These are phyloP conservation scores for Phlyctochytrium arcticum DNA, from an alignment of 192 early-diverging fungal genomes.

Conservation along the genomic window DNA sequence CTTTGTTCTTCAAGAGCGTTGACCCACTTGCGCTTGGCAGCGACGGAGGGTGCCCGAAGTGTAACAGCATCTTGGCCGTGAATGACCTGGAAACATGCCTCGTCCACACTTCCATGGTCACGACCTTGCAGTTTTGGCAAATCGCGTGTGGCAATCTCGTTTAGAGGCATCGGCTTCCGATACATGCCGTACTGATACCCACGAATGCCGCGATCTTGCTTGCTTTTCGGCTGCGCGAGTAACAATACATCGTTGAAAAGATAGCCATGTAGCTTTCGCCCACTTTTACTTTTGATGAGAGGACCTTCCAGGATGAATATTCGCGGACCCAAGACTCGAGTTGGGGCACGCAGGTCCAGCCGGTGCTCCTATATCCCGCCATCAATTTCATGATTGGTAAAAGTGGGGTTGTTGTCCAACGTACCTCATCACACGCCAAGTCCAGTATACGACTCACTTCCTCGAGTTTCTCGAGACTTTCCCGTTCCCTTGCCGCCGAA, in stretches of 20 bases:
- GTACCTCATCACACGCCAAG: conserved; percentile 29
- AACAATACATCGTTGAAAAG: conserved; percentile 56
- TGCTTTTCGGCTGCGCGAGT: conserved; percentile 43
- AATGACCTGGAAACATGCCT: conserved; percentile 59
- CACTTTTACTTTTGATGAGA: conserved; percentile 72
- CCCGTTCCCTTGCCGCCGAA: conserved; percentile 38
- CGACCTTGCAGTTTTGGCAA: conserved; percentile 22
- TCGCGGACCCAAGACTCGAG: conserved; percentile 52
- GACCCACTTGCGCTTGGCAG: conserved; percentile 62
- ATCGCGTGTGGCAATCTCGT: conserved; percentile 35
- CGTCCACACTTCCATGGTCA: conserved; percentile 36
- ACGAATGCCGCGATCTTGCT: conserved; percentile 17
- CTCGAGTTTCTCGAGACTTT: conserved; percentile 49
- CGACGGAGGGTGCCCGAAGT: conserved; percentile 43
- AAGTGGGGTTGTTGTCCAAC: neutral
- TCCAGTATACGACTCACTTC: conserved; percentile 55
- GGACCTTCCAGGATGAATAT: conserved; percentile 67
- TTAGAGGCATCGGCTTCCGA: conserved; percentile 37
- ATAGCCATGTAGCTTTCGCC: conserved; percentile 65
- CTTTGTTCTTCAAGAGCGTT: conserved; percentile 31
- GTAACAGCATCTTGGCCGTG: conserved; percentile 50
- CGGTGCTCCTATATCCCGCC: conserved; percentile 22
- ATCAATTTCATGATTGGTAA: neutral
- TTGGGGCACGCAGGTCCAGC: conserved; percentile 54
- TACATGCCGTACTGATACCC: conserved; percentile 25